phyloP scores from a whole-genome alignment of 106 monocot species.

The Agapanthus africanus region DNA sequence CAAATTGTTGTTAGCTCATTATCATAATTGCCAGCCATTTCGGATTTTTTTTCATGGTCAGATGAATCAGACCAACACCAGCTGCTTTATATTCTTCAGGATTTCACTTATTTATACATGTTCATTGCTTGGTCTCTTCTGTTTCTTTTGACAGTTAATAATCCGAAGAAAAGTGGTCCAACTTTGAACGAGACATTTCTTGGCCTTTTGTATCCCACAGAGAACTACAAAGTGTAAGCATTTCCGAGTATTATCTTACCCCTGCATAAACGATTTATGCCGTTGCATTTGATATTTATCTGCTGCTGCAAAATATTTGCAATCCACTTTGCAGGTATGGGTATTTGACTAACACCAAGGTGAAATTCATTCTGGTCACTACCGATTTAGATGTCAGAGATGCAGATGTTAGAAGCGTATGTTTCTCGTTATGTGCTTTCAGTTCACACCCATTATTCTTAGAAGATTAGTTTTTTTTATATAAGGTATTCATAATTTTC shows the following conservation, averaged over 20 bases:
- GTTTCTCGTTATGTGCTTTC: background rate
- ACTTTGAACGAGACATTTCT: conserved; percentile 89
- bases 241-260: conserved; percentile 3
- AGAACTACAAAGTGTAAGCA: conserved; percentile 96
- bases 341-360: conserved; percentile 95
- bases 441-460: background rate
- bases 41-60: background rate
- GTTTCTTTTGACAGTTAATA: conserved; percentile 52
- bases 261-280: background rate
- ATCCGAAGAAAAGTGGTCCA: conserved; percentile 86
- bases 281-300: background rate
- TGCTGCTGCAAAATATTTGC: background rate
- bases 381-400: conserved; percentile 90
- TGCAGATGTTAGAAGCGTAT: conserved; percentile 86
- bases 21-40: background rate
- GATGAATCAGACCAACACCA: no score
- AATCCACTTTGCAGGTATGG: conserved; percentile 78
- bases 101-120: background rate
- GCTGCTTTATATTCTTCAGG: no score
- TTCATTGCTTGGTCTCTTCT: conserved; percentile 2
- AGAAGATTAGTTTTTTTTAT: background rate
- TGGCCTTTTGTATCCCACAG: conserved; percentile 87
- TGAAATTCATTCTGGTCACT: conserved; percentile 88
- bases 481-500: background rate
- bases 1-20: background rate